These are phyloP conservation scores for Cryphonectria naterciae DNA, from an alignment of 2,329 filamentous ascomycete species.

Conservation along the genomic window DNA sequence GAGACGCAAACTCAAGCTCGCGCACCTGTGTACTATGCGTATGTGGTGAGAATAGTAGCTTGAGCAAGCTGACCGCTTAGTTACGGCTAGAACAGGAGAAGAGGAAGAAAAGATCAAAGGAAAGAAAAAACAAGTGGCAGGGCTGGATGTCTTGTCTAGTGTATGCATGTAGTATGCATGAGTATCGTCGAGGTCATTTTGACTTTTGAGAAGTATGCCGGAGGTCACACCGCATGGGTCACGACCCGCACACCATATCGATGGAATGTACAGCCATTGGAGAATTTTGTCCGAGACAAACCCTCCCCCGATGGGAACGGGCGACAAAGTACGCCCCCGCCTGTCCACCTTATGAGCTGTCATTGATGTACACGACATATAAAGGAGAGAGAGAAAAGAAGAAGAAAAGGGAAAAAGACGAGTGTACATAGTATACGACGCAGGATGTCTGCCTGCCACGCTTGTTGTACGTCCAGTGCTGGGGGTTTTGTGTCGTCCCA, in stretches of 20 bases:
- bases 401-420: not conserved
- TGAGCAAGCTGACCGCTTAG: not conserved
- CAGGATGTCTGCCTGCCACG: not conserved
- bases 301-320: not conserved
- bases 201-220: not conserved
- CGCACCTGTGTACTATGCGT: not conserved
- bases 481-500: not conserved
- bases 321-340: not conserved
- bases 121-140: too few species aligned
- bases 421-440: not conserved
- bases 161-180: not conserved
- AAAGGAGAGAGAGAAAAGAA: too few species aligned
- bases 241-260: not conserved
- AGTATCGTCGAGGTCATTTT: not conserved
- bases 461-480: not conserved
- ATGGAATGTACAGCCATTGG: not conserved
- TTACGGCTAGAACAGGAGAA: not conserved
- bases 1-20: not conserved
- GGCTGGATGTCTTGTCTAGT: not conserved
- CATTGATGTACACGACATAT: not conserved
- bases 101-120: too few species aligned
- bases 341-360: not conserved
- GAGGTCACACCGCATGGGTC: not conserved
- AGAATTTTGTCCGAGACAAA: not conserved
- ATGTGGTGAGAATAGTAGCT: not conserved